phyloP scores from a whole-genome alignment of 257 asterid genomes.

The Gardenia jasminoides region DNA sequence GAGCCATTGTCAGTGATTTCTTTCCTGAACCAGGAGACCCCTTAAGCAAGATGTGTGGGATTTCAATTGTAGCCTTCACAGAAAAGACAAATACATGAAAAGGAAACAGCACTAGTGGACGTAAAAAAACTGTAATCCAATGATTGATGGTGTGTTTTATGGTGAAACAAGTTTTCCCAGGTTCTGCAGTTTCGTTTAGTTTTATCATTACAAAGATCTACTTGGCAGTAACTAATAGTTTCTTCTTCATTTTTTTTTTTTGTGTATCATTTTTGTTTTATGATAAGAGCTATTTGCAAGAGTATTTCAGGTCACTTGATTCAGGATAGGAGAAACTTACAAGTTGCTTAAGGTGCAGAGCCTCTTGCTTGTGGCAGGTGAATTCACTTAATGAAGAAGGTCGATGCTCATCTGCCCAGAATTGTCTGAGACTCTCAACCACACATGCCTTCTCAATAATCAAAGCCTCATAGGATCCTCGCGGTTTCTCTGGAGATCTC shows the following conservation, averaged over 20 bases:
- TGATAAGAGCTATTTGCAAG: background rate
- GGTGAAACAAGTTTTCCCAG: background rate
- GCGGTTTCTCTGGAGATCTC: constrained; percentile 58
- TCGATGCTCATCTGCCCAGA: constrained; percentile 84
- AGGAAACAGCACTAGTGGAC: background rate
- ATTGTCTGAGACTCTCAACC: constrained; percentile 63
- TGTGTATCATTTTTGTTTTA: background rate
- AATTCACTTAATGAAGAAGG: constrained; percentile 58
- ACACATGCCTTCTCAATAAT: constrained; percentile 67
- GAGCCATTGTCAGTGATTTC: constrained; percentile 65
- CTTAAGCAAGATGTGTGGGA: constrained; percentile 61
- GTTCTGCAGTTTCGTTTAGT: background rate
- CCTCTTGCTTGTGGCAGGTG: constrained; percentile 76
- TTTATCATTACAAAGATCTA: background rate
- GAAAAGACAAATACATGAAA: background rate
- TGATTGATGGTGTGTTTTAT: background rate
- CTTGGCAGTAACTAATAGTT: background rate
- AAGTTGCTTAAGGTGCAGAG: constrained; percentile 58
- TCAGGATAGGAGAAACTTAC: constrained; percentile 40
- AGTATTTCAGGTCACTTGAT: background rate
- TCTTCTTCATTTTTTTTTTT: background rate
- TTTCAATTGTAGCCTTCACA: constrained; percentile 41
- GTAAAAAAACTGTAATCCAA: background rate
- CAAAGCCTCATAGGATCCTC: constrained; percentile 58
- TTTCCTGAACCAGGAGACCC: constrained; percentile 84